Conservation (phyloP, 805 yeast species). For the Metschnikowia chrysomelidarum region DNA sequence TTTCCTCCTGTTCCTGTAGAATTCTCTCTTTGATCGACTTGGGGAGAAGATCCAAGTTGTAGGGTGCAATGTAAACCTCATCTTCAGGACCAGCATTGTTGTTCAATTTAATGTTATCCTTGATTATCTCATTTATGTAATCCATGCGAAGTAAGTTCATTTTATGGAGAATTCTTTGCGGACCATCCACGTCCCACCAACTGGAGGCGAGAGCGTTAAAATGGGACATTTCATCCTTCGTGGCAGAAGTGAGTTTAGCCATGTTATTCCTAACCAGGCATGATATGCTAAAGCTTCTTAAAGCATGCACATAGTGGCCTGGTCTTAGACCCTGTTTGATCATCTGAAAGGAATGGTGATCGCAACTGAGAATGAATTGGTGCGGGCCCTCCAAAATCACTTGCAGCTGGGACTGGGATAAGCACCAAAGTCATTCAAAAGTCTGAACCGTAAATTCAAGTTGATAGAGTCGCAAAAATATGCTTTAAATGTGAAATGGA, state of each 20-base stretch:
- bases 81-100: constrained; percentile 32
- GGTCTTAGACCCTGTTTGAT: constrained; percentile 6
- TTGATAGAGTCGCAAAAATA: too few relatives aligned
- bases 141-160: constrained; percentile 92
- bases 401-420: too few relatives aligned
- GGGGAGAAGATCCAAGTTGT: constrained; percentile 67
- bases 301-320: constrained; percentile 1
- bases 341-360: constrained; percentile 10
- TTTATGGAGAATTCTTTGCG: constrained; percentile 90
- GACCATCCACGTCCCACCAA: constrained; percentile 98
- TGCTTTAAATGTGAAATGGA: too few relatives aligned
- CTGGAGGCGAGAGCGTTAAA: constrained; percentile 83
- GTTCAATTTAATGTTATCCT: constrained; percentile 43
- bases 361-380: too few relatives aligned
- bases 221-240: constrained; percentile 69
- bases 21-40: constrained; percentile 47
- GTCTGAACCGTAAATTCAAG: too few relatives aligned
- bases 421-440: too few relatives aligned
- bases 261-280: constrained; percentile 2
- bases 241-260: constrained; percentile 37
- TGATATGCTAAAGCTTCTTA: constrained; percentile 7
- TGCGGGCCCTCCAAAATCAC: too few relatives aligned
- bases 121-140: constrained; percentile 66
- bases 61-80: constrained; percentile 74
- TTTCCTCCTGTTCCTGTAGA: constrained; percentile 47